Evolutionary conservation across 495 filamentous ascomycete genomes (phyloP), one percentile per base, ranked within the genome.

Genomic region (Cairneyella variabilis): DNA sequence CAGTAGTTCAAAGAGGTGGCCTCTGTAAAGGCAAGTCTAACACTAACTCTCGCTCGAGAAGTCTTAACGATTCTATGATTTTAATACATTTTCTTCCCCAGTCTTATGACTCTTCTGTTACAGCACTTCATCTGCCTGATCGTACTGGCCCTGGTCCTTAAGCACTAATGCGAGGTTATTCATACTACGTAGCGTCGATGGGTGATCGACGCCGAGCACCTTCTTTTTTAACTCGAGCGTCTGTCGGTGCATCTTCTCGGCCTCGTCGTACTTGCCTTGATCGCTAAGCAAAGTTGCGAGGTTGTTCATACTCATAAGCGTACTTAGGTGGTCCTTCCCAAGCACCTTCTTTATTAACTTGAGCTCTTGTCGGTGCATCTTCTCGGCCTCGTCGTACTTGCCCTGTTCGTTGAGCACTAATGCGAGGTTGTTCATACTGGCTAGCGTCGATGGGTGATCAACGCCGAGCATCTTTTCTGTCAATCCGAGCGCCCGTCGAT

Each of bases 391-490:
- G 11, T 40, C 17, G 37, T n/a, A 40, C 11, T 20, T 12, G 37
- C 37, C 16, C 37, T 40, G 37, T 7, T 40, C 5, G 6, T 17
- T 5, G 16, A n/a, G 28, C 14, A 38, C 28, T 22, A 4, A 36
- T 5, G 65, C 61, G 41, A 68, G 53, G 44, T 57, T 67, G 40
- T 43, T 51, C 54, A 68, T 67, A 25, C 59, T 67, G n/a, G 48
- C 63, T 51, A 69, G 53, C 5, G 68, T 69, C 18, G 60, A 47
- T 17, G 60, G 44, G 58, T 67, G 48, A 17, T 58, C 41, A 20
- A 52, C 36, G 18, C 66, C 63, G 11, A 68, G 40, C 12, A 60
- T 30, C 28, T 57, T 40, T 28, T 48, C 58, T 20, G 58, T 54
- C 16, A 21, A 53, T 46, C 54, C 37, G 16, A 68, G 43, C n/a